Base-by-base conservation (phyloP, 148 eudicot species). In the Vaccinium darrowii region DNA sequence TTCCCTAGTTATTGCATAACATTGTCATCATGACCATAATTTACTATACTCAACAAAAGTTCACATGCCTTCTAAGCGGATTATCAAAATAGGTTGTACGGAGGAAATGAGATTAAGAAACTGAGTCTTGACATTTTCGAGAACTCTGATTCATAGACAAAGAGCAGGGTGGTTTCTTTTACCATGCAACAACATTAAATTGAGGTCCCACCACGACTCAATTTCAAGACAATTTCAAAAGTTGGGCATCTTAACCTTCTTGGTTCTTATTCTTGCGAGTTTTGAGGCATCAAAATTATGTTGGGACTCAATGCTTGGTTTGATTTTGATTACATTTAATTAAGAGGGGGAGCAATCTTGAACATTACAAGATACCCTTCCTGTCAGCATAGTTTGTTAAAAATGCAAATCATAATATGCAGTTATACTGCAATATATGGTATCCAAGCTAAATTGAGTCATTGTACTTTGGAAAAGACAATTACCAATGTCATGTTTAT, bases 391-490 rank as follows among this genome's bases (percentile, higher is more conserved):
- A 67, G 73, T 67, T 12, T 67, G 73, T 5, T 11, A 25, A n/a
- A 67, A 67, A 67, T 10, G 36, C 16, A 67, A 4, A 67, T 21
- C 51, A 3, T 25, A 15, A 30, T 12, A 78, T 23, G 30, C 80
- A 51, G 36, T 51, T 52, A n/a, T 78, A 36, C 36, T 52, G 80
- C 60, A 52, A 78, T 51, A 78, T 11, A 78, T 52, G 56, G 33
- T 52, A 52, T 78, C 80, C 80, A 78, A 51, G 13, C 80, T 78
- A 12, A 78, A 25, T 51, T n/a, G 53, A 52, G 57, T 78, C 60
- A 25, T 23, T 23, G 39, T 12, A 25, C 27, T 78, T 39, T 52
- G 30, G 56, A 76, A 50, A 10, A 14, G 60, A 52, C 7, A 25
- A 12, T 25, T 16, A 23, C 25, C 60, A 51, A 25, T 18, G 15